A percentile compares a stretch with the other conserved stretches of the same genome.
Evolutionary conservation across 805 yeast genomes (phyloP).

Genomic region (Nakazawaea ishiwadae): DNA sequence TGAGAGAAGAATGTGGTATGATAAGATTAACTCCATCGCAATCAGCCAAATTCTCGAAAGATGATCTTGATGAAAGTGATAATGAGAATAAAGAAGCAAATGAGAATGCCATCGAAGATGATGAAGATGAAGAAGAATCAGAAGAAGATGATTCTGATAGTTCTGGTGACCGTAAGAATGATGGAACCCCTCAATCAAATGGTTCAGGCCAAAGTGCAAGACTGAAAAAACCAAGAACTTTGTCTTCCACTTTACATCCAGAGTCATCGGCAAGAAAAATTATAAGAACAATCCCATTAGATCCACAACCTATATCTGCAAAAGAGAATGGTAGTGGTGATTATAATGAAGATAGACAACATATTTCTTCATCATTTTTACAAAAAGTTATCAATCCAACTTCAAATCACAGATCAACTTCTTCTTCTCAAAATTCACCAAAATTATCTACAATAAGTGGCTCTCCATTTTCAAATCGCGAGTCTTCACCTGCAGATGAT

Average conservation of each 20-base stretch:
- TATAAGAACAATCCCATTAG: constrained; percentile 74
- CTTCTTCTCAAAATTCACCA: constrained; percentile 9
- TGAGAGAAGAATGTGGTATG: constrained; percentile 88
- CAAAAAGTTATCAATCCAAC: constrained; percentile 13
- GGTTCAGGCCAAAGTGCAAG: constrained; percentile 24
- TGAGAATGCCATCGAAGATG: constrained; percentile 18
- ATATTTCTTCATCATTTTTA: constrained; percentile 7
- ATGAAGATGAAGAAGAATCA: constrained; percentile 26
- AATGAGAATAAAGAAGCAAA: constrained; percentile 15
- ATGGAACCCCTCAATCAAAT: constrained; percentile 19
- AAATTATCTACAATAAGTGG: constrained; percentile 5
- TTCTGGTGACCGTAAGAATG: constrained; percentile 21
- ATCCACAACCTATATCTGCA: constrained; percentile 70
- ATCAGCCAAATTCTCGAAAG: constrained; percentile 8
- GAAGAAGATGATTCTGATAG: constrained; percentile 30
- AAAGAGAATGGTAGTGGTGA: constrained; percentile 2
- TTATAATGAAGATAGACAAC: neutral
- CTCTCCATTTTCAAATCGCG: constrained; percentile 6
- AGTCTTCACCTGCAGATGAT: neutral
- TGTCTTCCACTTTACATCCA: constrained; percentile 55
- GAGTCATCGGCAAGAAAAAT: constrained; percentile 71
- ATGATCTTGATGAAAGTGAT: constrained; percentile 22
- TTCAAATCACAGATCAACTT: constrained; percentile 4
- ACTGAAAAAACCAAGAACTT: constrained; percentile 38
- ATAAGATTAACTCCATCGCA: constrained; percentile 46